Evolutionary conservation across 1,284 basidiomycete species (phyloP), one percentile per base, ranked within the genome.

Genomic region (Tilletia setariae): DNA sequence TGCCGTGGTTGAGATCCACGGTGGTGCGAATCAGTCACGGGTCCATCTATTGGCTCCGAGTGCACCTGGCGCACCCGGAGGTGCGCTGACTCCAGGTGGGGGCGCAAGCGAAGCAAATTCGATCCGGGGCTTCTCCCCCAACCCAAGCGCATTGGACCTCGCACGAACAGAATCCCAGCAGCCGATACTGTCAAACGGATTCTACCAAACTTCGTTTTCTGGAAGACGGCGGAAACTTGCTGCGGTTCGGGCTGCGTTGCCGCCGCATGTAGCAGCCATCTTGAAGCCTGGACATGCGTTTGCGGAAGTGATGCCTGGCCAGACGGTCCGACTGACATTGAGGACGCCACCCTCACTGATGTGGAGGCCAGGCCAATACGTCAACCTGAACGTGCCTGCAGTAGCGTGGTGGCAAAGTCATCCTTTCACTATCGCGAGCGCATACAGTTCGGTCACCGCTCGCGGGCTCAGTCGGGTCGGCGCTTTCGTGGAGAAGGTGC

Each of bases 351-450:
- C 74, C 64, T 72, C 72, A 49, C 72, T 82, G 69, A 72, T 71
- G 4, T 93, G 91, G 91, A 86, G 87, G 3, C 89, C 92, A 0
- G 92, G 92, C 3, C 90, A 92, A 79, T 89, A 91, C 81, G 88
- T 93, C 74, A 86, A 91, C 25, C 86, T 94, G 70, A 88, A 86
- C 68, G 84, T 93, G 6, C 92, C 92, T 0, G 86, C 86, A 23
- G 85, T 94, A 13, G 88, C 89, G 7, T 85, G 84, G 56, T 85
- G 89, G 79, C 87, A 89, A 63, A 87, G 88, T 1, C 92, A 94
- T 79, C 92, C 92, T 1, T 94, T 93, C 83, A 93, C 92, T 0
- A 89, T 89, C 70, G 88, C 88, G 21, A 89, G 88, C 47, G 86
- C 89, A 35, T 89, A 88, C 78, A 88, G 90, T 71, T 72, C 76